phyloP scores from a whole-genome alignment of 768 basidiomycete species.

The Tylopilus felleus region DNA sequence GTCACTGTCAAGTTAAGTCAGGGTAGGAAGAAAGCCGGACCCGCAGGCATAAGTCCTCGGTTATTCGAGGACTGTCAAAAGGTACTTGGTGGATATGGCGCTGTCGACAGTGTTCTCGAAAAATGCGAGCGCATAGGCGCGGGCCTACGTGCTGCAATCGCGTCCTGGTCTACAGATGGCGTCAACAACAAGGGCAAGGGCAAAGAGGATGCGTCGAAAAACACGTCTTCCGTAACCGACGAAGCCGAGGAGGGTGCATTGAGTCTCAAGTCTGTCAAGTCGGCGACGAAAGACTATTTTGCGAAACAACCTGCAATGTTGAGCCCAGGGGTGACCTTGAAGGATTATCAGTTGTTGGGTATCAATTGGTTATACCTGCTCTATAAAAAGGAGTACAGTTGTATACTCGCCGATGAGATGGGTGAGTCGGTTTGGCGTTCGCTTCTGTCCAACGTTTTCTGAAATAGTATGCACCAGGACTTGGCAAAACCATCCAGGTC shows the following conservation, averaged over 20 bases:
- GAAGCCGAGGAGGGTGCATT: conserved; percentile 62
- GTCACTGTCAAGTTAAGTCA: conserved; percentile 73
- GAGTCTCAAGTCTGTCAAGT: conserved; percentile 47
- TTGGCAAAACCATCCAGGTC: conserved; percentile 98
- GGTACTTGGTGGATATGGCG: conserved; percentile 81
- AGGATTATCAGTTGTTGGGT: conserved; percentile 97
- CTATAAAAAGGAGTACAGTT: conserved; percentile 76
- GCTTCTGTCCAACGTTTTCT: background rate
- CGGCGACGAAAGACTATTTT: conserved; percentile 60
- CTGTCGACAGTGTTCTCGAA: conserved; percentile 85
- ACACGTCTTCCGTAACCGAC: conserved; percentile 23
- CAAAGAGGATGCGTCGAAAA: conserved; percentile 32
- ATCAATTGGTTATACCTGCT: conserved; percentile 95
- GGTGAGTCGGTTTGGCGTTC: conserved; percentile 48
- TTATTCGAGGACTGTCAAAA: conserved; percentile 88
- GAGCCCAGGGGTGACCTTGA: conserved; percentile 67
- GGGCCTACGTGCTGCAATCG: conserved; percentile 67
- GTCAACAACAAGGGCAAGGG: conserved; percentile 36
- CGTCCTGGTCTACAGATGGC: conserved; percentile 61
- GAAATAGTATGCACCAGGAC: conserved; percentile 47
- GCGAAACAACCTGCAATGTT: conserved; percentile 69
- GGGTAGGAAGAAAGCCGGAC: conserved; percentile 83
- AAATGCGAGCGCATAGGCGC: conserved; percentile 86
- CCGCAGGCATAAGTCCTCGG: conserved; percentile 79
- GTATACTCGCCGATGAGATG: conserved; percentile 99